Base-by-base conservation (phyloP, 2,329 filamentous ascomycete species). In the Stachybotrys chartarum region DNA sequence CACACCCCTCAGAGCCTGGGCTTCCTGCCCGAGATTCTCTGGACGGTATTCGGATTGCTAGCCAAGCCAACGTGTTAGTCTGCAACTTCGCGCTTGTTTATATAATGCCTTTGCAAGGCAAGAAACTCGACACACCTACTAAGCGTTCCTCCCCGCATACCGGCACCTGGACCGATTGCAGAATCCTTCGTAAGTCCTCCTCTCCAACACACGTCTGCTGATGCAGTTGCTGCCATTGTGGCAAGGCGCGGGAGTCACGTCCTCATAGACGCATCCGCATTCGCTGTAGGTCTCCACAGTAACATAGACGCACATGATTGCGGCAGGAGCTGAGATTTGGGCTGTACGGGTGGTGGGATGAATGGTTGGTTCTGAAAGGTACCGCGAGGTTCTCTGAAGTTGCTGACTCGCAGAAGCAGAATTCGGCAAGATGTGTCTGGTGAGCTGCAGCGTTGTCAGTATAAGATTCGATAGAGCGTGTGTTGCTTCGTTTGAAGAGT, bases 231-330 rank as follows among this genome's bases (percentile, higher is more conserved):
- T 68, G 32, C 64, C 65, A 24, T 24, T 24, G 24, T 3, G 69
- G 69, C 57, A 68, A 65, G 51, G 59, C 61, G 31, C 60, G 57
- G 24, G 24, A 24, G 24, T 24, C 24, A 56, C 51, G 32, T 59
- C 57, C 24, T 59, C 32, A n/a, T 56, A 54, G 32, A 58, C 60
- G 64, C 70, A 72, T 52, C 69, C 69, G 57, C 70, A 72, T 51
- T 52, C 50, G 47, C 64, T 64, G 67, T 65, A 72, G 58, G 54
- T 51, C 56, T 71, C 61, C 46, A 64, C 66, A 18, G 64, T 64
- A 32, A 61, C 60, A 68, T 69, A 72, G 59, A 63, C 53, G 59
- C 70, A 72, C 70, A 72, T 72, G 56, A 16, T 70, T 60, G 47
- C 48, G 50, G 18, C 47, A 45, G 46, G 16, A 53, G 51, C 39